A percentile compares a stretch with the other conserved stretches of the same genome.
phyloP scores from a whole-genome alignment of 306 rosid species.

The Medicago arabica region DNA sequence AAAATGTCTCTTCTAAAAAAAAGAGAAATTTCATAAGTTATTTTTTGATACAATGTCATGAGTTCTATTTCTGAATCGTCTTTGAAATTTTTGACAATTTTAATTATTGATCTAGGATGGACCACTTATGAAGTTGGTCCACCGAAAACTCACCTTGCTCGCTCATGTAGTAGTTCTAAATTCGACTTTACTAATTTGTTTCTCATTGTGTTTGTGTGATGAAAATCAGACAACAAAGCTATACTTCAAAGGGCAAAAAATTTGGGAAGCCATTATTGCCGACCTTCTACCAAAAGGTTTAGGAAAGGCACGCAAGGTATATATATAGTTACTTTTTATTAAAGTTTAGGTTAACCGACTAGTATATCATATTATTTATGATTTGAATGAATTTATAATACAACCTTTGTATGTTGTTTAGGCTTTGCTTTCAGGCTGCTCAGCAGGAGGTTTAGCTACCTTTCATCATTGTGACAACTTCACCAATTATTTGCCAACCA shows the following conservation, averaged over 20 bases:
- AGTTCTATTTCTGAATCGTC: too few species aligned
- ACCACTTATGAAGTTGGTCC: too few species aligned
- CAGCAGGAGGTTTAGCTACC: slow-evolving; percentile 94
- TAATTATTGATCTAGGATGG: too few species aligned
- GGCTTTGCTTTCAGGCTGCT: slow-evolving; percentile 97
- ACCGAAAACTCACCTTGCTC: not conserved
- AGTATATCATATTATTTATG: not conserved
- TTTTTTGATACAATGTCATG: too few species aligned
- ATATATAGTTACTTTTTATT: slow-evolving; percentile 32
- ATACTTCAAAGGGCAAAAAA: slow-evolving; percentile 92
- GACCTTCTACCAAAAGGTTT: slow-evolving; percentile 90
- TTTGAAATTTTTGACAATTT: too few species aligned
- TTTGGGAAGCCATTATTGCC: slow-evolving; percentile 90
- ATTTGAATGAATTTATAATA: slow-evolving; percentile 23
- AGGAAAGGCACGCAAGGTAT: slow-evolving; percentile 70
- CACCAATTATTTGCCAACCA: slow-evolving; percentile 64
- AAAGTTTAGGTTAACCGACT: slow-evolving; percentile 12
- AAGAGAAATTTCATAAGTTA: too few species aligned
- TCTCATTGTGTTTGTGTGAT: slow-evolving; percentile 42
- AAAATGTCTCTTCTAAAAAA: too few species aligned
- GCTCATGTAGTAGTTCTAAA: slow-evolving; percentile 8
- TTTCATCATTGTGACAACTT: slow-evolving; percentile 86
- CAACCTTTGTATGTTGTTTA: slow-evolving; percentile 37
- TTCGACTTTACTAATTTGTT: slow-evolving; percentile 11
- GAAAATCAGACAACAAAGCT: slow-evolving; percentile 74